phyloP scores from a whole-genome alignment of 2,329 filamentous ascomycete species.

The Talaromyces sp. region DNA sequence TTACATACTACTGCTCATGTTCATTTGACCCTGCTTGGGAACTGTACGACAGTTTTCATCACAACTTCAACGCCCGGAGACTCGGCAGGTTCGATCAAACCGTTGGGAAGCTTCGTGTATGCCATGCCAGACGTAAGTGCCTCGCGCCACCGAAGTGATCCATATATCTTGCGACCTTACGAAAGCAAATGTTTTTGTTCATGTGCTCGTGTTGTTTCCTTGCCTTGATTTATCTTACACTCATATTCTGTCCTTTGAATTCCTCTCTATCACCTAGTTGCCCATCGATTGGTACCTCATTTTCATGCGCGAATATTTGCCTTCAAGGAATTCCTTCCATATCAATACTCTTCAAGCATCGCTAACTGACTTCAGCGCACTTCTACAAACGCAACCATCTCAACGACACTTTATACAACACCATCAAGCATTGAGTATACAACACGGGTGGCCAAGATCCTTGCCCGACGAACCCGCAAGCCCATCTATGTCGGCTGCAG shows the following conservation, averaged over 20 bases:
- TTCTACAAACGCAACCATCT: constrained; percentile 62
- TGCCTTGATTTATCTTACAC: background rate
- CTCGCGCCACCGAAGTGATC: background rate
- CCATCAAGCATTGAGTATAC: constrained; percentile 84
- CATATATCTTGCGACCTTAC: background rate
- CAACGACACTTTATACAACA: constrained; percentile 72
- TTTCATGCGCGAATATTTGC: background rate
- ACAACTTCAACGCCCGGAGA: constrained; percentile 56
- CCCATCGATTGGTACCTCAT: no score
- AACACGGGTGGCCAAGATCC: constrained; percentile 77
- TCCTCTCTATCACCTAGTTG: no score
- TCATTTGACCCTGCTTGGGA: constrained; percentile 58
- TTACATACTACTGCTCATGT: constrained; percentile 61
- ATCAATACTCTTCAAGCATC: no score
- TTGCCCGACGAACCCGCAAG: constrained; percentile 71
- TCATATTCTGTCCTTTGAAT: background rate
- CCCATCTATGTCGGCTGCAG: constrained; percentile 93
- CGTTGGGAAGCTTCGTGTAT: constrained; percentile 89
- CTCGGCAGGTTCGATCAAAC: constrained; percentile 42
- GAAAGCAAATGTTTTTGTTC: no score
- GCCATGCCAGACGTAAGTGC: constrained; percentile 79
- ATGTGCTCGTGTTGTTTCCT: no score
- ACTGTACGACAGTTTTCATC: constrained; percentile 60
- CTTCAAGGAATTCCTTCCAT: no score
- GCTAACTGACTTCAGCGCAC: constrained; percentile 36